These are phyloP conservation scores for Ophiostoma australiae DNA, from an alignment of 2,329 filamentous ascomycete species.

Conservation along the genomic window DNA sequence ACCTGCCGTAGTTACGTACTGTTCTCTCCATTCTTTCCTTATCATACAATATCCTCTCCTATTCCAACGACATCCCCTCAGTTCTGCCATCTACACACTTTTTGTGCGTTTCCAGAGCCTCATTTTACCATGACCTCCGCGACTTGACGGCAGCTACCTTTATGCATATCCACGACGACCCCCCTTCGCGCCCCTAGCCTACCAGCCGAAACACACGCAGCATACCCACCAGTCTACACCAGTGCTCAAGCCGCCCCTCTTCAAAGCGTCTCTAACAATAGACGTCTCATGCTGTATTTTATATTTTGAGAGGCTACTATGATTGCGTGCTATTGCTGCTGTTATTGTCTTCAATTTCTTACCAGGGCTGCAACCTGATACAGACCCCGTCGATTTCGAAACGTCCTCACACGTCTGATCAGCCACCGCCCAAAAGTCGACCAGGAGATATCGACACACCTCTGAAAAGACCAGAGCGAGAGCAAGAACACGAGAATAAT, in stretches of 20 bases:
- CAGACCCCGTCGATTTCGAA: conserved; percentile 40
- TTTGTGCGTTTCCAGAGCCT: conserved; percentile 1
- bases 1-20: neutral
- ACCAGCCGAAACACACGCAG: conserved; percentile 35
- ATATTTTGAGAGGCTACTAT: neutral
- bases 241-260: conserved; percentile 35
- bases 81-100: conserved; percentile 2
- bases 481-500: too few species aligned
- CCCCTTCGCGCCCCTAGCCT: conserved; percentile 32
- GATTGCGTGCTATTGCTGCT: neutral
- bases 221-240: conserved; percentile 34
- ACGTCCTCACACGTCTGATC: conserved; percentile 44
- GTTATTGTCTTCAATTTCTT: neutral
- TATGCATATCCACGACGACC: conserved; percentile 1
- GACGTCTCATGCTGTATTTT: conserved; percentile 41
- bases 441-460: neutral
- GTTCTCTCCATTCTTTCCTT: neutral
- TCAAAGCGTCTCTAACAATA: conserved; percentile 44
- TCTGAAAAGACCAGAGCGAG: neutral
- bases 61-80: neutral
- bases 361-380: conserved; percentile 35
- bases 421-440: conserved; percentile 5
- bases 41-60: neutral
- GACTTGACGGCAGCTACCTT: neutral
- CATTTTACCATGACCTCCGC: neutral